phyloP scores from a whole-genome alignment of 306 rosid genomes.

The Quercus bicolor region DNA sequence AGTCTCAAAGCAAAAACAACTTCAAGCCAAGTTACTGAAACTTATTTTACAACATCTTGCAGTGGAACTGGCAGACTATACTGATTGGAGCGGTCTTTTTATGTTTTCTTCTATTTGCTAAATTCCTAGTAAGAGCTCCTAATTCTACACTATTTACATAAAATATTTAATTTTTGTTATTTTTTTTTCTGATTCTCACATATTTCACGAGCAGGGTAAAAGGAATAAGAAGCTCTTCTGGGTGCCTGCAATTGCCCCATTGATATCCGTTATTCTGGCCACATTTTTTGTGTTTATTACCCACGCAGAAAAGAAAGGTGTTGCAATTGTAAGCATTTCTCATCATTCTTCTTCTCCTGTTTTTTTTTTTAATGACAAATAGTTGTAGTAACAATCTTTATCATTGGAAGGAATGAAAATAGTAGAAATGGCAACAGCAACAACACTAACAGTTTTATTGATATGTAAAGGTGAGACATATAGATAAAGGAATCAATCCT shows the following conservation, averaged over 20 bases:
- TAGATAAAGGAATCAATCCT: slow-evolving; percentile 85
- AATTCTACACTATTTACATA: background rate
- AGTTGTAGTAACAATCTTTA: slow-evolving; percentile 3
- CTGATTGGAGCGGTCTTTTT: slow-evolving; percentile 66
- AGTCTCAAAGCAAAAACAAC: background rate
- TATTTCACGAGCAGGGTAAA: slow-evolving; percentile 67
- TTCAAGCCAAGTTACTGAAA: slow-evolving; percentile 14
- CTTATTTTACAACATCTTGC: slow-evolving; percentile 33
- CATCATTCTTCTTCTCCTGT: background rate
- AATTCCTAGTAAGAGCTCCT: slow-evolving; percentile 62
- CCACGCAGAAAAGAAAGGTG: slow-evolving; percentile 83
- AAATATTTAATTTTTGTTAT: slow-evolving; percentile 2
- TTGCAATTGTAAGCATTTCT: slow-evolving; percentile 65
- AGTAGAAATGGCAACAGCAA: slow-evolving; percentile 4
- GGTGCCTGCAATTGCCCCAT: slow-evolving; percentile 95
- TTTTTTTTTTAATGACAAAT: background rate
- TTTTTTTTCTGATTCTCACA: slow-evolving; percentile 29
- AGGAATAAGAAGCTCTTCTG: slow-evolving; percentile 69
- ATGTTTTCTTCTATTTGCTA: slow-evolving; percentile 62
- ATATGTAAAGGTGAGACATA: slow-evolving; percentile 64
- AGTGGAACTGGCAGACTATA: slow-evolving; percentile 98
- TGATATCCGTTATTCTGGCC: slow-evolving; percentile 80
- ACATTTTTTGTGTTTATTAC: slow-evolving; percentile 82
- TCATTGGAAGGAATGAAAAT: background rate
- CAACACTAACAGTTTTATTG: slow-evolving; percentile 8